These are phyloP conservation scores for Pharus latifolius DNA, from an alignment of 176 grass and related monocot species.

Conservation along the genomic window DNA sequence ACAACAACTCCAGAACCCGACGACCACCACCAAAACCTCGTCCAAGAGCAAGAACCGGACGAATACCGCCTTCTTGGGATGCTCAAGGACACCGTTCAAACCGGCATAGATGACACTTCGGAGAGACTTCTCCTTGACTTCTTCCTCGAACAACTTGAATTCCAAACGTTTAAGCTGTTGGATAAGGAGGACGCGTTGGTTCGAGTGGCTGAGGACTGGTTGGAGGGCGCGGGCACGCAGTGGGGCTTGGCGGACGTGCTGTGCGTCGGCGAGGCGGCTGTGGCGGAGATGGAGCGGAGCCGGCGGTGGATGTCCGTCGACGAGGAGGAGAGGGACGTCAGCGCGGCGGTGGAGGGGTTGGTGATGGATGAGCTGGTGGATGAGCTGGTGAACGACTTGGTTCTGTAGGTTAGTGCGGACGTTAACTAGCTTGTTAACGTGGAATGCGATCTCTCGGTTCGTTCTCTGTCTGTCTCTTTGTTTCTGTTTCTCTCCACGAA, in stretches of 20 bases:
- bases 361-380: neutral
- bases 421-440: conserved; percentile 15
- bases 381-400: conserved; percentile 12
- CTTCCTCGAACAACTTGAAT: no score
- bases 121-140: conserved; percentile 65
- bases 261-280: conserved; percentile 18
- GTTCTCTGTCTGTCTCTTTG: no score
- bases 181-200: neutral
- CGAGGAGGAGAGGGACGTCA: conserved; percentile 18
- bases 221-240: conserved; percentile 5
- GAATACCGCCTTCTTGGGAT: conserved; percentile 25
- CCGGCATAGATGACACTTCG: neutral
- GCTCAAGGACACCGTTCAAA: neutral
- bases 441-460: no score
- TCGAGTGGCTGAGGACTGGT: conserved; percentile 28
- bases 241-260: conserved; percentile 37
- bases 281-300: conserved; percentile 49
- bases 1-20: neutral
- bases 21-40: neutral
- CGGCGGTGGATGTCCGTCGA: conserved; percentile 20
- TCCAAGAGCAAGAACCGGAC: neutral
- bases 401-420: neutral
- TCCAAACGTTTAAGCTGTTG: neutral
- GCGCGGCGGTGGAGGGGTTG: neutral
- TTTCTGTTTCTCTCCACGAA: no score